phyloP scores from a whole-genome alignment of 2,329 filamentous ascomycete species.

The Xylariaceae sp. region DNA sequence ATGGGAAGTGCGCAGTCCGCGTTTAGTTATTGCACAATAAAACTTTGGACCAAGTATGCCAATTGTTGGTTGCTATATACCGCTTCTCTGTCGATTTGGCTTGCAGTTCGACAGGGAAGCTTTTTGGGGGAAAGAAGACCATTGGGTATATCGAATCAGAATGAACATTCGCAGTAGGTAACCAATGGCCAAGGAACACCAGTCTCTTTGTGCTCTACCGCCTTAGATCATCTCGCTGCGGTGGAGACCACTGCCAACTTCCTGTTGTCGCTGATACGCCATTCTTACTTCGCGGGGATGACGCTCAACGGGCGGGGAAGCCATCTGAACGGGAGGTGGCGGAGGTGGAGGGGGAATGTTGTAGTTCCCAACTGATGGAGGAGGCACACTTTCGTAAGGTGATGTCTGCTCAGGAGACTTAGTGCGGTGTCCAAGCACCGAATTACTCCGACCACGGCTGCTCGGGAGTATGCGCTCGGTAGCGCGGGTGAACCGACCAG shows the following conservation, averaged over 20 bases:
- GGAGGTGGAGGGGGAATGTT: conserved; percentile 27
- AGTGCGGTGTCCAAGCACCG: conserved; percentile 31
- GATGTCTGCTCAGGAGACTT: conserved; percentile 37
- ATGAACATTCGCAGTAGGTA: not conserved
- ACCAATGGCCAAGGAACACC: conserved; percentile 18
- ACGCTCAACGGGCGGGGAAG: conserved; percentile 25
- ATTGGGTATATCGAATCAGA: not conserved
- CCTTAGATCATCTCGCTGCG: conserved; percentile 52
- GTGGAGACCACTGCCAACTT: conserved; percentile 47
- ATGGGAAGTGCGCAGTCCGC: not conserved
- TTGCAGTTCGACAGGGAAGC: not conserved
- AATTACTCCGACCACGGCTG: conserved; percentile 50
- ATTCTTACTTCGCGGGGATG: conserved; percentile 36
- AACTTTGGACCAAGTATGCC: not conserved
- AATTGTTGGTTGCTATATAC: not conserved
- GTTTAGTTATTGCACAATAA: not conserved
- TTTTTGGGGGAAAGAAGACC: not conserved
- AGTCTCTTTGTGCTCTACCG: not conserved
- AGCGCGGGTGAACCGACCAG: conserved; percentile 51
- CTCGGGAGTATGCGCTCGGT: conserved; percentile 57
- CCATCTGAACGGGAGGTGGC: conserved; percentile 18
- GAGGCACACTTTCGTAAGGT: conserved; percentile 38
- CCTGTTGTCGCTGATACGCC: conserved; percentile 33
- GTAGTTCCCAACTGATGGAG: conserved; percentile 27
- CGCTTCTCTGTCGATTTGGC: not conserved